Conservation (phyloP, 306 rosid genomes). For the Inga laurina region DNA sequence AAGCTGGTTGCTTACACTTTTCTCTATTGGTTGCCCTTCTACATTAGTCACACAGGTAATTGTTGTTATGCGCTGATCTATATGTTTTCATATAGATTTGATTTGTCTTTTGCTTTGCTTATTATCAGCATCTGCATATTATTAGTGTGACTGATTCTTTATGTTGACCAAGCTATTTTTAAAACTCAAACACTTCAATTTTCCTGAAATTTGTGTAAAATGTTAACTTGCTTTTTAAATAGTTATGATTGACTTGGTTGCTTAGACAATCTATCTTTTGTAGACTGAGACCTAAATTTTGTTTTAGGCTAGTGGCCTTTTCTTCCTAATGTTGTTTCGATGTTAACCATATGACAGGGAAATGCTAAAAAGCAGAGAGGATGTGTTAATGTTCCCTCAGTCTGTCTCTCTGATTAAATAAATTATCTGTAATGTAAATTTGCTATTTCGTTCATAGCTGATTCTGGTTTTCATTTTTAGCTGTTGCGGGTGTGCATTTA, state of each 20-base stretch:
- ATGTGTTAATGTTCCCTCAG: neutral
- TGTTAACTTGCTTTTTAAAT: neutral
- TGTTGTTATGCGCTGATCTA: neutral
- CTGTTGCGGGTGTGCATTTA: constrained; percentile 75
- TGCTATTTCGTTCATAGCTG: neutral
- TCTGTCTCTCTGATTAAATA: neutral
- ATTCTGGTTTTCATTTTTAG: constrained; percentile 47
- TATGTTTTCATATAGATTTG: neutral
- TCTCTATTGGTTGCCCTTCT: constrained; percentile 75
- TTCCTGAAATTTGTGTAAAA: neutral
- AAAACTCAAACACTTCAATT: neutral
- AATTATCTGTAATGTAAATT: neutral
- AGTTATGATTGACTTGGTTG: neutral
- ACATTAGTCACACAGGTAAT: constrained; percentile 53
- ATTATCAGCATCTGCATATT: neutral
- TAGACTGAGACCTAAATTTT: neutral
- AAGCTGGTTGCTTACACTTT: constrained; percentile 75
- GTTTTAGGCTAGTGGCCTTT: neutral
- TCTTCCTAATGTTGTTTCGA: neutral
- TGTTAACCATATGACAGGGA: neutral
- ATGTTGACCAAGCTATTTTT: neutral
- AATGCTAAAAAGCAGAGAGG: neutral
- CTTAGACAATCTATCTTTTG: neutral
- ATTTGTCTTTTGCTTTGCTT: neutral
- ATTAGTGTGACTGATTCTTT: neutral